A percentile compares a stretch with the other conserved stretches of the same genome.
phyloP scores from a whole-genome alignment of 345 rosid species.

The Hibiscus tridactylites region DNA sequence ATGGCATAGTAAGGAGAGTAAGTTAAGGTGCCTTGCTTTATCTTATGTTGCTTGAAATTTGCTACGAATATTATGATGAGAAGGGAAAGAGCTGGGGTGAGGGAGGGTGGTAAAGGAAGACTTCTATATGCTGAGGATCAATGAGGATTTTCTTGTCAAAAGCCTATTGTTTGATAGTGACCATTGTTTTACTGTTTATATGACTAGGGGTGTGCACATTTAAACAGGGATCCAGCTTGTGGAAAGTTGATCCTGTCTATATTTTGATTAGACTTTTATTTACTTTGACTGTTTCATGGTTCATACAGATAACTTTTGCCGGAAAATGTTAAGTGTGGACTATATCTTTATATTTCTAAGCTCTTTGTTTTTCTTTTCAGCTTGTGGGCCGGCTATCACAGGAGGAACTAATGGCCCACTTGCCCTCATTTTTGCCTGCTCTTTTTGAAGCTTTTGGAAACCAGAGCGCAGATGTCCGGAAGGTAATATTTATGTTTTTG shows the following conservation, averaged over 20 bases:
- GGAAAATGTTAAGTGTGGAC: neutral
- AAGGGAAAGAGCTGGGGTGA: neutral
- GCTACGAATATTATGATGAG: neutral
- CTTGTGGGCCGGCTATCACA: constrained; percentile 89
- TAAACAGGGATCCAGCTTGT: neutral
- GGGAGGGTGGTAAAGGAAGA: neutral
- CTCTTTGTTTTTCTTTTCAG: constrained; percentile 35
- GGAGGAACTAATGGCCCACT: constrained; percentile 75
- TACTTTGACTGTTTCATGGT: neutral
- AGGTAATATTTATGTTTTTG: constrained; percentile 40
- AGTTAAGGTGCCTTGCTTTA: too few relatives aligned
- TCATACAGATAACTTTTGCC: neutral
- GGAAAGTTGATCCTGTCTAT: neutral
- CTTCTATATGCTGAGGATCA: neutral
- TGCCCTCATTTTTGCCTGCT: constrained; percentile 87
- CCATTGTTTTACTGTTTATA: neutral
- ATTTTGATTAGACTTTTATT: neutral
- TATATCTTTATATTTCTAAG: neutral
- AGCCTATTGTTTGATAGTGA: neutral
- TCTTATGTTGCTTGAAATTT: neutral
- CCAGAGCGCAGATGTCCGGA: constrained; percentile 97
- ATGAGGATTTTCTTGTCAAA: neutral
- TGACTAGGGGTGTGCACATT: neutral
- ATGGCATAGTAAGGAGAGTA: neutral
- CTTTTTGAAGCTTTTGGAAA: constrained; percentile 96